Percentiles rank a stretch among this genome's conserved stretches.
These are phyloP conservation scores for Piper longum DNA, from an alignment of 164 flowering plant species.

Conservation along the genomic window DNA sequence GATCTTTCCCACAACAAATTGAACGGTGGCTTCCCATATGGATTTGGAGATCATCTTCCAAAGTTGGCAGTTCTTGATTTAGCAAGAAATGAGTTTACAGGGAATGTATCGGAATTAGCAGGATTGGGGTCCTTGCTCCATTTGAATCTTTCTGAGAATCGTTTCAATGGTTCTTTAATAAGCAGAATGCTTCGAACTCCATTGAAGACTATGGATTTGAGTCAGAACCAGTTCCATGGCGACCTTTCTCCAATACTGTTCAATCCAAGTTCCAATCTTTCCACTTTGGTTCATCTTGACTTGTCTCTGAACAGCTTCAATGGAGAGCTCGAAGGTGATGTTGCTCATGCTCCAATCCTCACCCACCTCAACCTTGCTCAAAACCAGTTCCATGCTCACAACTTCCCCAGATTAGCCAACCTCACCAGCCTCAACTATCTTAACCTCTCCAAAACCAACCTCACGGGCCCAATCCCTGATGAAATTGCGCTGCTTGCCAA, in stretches of 20 bases:
- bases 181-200: conserved; percentile 27
- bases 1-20: conserved; percentile 51
- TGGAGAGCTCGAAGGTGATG: conserved; percentile 36
- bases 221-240: conserved; percentile 68
- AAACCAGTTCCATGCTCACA: conserved; percentile 47
- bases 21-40: conserved; percentile 48
- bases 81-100: conserved; percentile 51
- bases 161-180: conserved; percentile 55
- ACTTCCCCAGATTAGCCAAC: conserved; percentile 26
- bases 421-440: conserved; percentile 47
- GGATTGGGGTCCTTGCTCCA: conserved; percentile 31
- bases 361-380: conserved; percentile 57
- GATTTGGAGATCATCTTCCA: conserved; percentile 50
- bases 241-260: conserved; percentile 55
- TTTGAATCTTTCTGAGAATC: conserved; percentile 61
- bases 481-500: conserved; percentile 28
- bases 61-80: conserved; percentile 44
- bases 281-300: conserved; percentile 49
- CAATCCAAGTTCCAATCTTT: conserved; percentile 43
- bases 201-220: conserved; percentile 57
- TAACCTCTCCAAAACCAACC: conserved; percentile 51
- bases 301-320: conserved; percentile 63
- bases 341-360: conserved; percentile 39
- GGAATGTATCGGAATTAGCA: conserved; percentile 40
- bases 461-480: conserved; percentile 33